Evolutionary conservation across 2,329 filamentous ascomycete species (phyloP).

Genomic region (Talaromyces albobiverticillius): DNA sequence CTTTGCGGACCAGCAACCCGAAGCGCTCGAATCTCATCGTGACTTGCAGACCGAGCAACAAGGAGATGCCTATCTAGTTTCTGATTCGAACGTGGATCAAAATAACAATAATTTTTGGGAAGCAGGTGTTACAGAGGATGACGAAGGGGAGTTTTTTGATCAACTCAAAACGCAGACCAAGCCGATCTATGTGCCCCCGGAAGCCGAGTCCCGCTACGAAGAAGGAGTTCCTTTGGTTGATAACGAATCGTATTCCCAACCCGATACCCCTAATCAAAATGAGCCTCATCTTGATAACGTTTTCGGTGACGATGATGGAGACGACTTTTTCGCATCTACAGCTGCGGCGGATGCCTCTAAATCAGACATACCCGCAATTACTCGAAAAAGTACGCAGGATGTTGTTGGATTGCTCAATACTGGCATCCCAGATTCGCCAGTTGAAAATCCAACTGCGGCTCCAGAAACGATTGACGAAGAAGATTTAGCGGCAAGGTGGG

Average conservation of each 20-base stretch:
- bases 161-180: conserved; percentile 45
- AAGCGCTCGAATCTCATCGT: neutral
- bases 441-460: conserved; percentile 28
- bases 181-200: conserved; percentile 34
- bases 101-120: conserved; percentile 41
- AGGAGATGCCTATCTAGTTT: neutral
- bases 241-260: conserved; percentile 30
- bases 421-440: conserved; percentile 23
- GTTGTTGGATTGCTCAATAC: conserved; percentile 55
- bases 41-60: neutral
- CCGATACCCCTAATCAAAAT: conserved; percentile 25
- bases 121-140: conserved; percentile 48
- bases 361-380: conserved; percentile 35
- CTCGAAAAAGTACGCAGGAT: conserved; percentile 69
- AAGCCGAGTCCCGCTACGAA: conserved; percentile 61
- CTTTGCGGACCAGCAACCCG: neutral
- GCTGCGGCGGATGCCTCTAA: conserved; percentile 17
- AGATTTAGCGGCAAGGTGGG: conserved; percentile 78
- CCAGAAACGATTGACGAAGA: conserved; percentile 47
- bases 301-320: conserved; percentile 41
- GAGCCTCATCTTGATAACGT: conserved; percentile 26
- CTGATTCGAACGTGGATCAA: conserved; percentile 16
- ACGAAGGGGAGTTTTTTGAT: conserved; percentile 60
- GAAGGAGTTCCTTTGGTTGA: conserved; percentile 64
- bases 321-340: conserved; percentile 34